Evolutionary conservation across 2,329 filamentous ascomycete species (phyloP).

Genomic region (Sporothrix pseudoabietina): DNA sequence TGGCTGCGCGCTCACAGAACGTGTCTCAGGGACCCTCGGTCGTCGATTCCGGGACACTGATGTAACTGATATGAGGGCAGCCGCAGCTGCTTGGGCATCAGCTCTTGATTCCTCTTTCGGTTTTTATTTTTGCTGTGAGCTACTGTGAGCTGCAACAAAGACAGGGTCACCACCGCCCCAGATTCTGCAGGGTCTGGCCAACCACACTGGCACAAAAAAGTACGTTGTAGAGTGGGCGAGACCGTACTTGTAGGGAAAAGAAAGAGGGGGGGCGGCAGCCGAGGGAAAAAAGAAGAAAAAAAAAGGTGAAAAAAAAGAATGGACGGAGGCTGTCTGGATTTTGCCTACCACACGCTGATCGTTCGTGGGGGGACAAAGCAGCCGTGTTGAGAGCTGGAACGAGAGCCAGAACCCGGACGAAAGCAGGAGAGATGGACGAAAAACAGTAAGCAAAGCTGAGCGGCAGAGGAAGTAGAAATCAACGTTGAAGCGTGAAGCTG

Average conservation of each 20-base stretch:
- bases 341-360: background rate
- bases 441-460: background rate
- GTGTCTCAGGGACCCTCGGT: background rate
- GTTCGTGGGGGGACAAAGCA: slow-evolving; percentile 20
- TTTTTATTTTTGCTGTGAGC: background rate
- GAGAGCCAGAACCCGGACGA: background rate
- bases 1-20: background rate
- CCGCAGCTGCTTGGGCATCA: slow-evolving; percentile 13
- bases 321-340: background rate
- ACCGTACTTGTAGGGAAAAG: background rate
- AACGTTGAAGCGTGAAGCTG: background rate
- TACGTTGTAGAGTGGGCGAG: background rate
- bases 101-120: background rate
- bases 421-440: background rate
- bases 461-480: background rate
- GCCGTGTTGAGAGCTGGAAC: background rate
- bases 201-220: background rate
- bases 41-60: slow-evolving; percentile 7
- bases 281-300: background rate
- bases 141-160: background rate
- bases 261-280: slow-evolving; percentile 12
- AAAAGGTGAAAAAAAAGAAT: background rate
- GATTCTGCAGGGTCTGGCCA: background rate
- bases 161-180: background rate
- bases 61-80: background rate